phyloP scores from a whole-genome alignment of 2,329 filamentous ascomycete genomes.

The Curvularia lunata region DNA sequence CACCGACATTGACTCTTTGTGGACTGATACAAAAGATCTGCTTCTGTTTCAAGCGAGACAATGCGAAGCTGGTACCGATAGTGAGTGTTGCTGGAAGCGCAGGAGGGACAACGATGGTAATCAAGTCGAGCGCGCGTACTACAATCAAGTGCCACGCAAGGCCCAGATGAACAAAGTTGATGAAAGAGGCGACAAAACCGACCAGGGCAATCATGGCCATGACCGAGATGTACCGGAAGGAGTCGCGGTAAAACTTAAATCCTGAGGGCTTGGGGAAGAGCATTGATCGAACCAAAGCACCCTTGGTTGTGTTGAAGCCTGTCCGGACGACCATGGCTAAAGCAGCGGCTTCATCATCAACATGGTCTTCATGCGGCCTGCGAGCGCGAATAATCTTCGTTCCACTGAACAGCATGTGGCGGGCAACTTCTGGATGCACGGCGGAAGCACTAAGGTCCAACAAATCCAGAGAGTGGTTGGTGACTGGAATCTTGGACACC shows the following conservation, averaged over 20 bases:
- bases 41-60: constrained; percentile 83
- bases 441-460: constrained; percentile 82
- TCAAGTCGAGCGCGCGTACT: constrained; percentile 88
- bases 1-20: constrained; percentile 93
- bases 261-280: constrained; percentile 97
- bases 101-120: constrained; percentile 96
- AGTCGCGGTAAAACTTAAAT: constrained; percentile 98
- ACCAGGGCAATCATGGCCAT: constrained; percentile 87
- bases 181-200: constrained; percentile 87
- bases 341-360: constrained; percentile 87
- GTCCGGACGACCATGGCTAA: constrained; percentile 91
- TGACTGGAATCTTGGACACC: constrained; percentile 88
- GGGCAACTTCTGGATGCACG: constrained; percentile 80
- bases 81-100: constrained; percentile 93
- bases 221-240: constrained; percentile 95
- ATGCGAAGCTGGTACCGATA: constrained; percentile 94
- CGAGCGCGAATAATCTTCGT: constrained; percentile 94
- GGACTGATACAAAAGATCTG: constrained; percentile 98
- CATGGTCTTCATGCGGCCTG: constrained; percentile 82
- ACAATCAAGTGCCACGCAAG: constrained; percentile 90
- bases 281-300: constrained; percentile 94
- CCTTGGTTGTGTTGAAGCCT: constrained; percentile 97
- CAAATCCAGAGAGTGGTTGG: constrained; percentile 75
- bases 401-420: constrained; percentile 90
- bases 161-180: constrained; percentile 88